phyloP scores from a whole-genome alignment of 202 grass and related monocot species.

The Setaria viridis region DNA sequence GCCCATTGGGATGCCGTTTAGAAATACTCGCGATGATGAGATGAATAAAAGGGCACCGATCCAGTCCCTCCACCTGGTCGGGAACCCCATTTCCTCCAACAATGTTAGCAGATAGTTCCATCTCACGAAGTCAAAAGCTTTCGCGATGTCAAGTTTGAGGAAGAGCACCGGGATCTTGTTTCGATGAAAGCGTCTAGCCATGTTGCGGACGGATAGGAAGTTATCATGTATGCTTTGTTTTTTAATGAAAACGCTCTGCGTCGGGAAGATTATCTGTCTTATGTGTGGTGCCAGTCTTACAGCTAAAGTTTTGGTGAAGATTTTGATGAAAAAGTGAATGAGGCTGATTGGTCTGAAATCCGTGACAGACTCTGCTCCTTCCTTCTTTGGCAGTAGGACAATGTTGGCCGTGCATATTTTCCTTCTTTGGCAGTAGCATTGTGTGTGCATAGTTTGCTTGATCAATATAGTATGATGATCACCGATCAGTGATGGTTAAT shows the following conservation, averaged over 20 bases:
- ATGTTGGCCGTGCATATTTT: neutral
- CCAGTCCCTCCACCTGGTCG: neutral
- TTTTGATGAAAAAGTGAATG: neutral
- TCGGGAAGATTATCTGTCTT: neutral
- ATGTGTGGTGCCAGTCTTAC: neutral
- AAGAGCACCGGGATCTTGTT: too few species aligned
- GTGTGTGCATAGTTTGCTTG: neutral
- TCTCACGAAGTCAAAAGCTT: neutral
- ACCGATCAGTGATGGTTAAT: neutral
- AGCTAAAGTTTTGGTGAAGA: neutral
- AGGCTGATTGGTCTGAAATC: neutral
- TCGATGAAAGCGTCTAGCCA: too few species aligned
- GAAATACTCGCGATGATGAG: rapidly evolving
- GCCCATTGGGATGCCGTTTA: neutral
- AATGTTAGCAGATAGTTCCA: neutral
- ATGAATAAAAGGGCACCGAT: too few species aligned
- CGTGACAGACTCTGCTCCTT: neutral
- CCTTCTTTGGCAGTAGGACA: neutral
- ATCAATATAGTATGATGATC: neutral
- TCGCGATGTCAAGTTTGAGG: neutral
- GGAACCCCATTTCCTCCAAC: neutral
- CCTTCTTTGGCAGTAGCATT: too few species aligned
- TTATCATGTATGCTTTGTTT: neutral
- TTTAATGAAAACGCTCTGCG: neutral
- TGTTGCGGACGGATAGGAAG: neutral